Percentiles rank a stretch among this genome's conserved stretches.
These are phyloP conservation scores for Ogataea degrootiae DNA, from an alignment of 805 yeast genomes.

Conservation along the genomic window DNA sequence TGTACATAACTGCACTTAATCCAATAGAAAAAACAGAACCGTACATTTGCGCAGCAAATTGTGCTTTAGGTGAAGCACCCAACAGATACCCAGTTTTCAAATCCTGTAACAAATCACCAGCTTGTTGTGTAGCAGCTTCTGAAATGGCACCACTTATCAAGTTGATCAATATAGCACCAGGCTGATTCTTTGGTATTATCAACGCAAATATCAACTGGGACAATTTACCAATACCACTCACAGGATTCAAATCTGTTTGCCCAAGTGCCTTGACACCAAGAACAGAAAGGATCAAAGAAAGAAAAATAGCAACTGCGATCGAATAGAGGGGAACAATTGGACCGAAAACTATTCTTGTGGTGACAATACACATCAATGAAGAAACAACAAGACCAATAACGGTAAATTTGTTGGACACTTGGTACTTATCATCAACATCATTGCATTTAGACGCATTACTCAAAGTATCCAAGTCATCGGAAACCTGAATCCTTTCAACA, in stretches of 20 bases:
- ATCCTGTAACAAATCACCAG: constrained; percentile 97
- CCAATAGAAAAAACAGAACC: constrained; percentile 85
- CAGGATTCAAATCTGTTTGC: constrained; percentile 95
- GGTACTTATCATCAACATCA: constrained; percentile 38
- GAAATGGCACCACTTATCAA: constrained; percentile 95
- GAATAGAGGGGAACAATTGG: constrained; percentile 66
- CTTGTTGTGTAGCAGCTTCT: constrained; percentile 98
- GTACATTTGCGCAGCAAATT: constrained; percentile 81
- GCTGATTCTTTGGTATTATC: constrained; percentile 66
- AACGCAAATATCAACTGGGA: constrained; percentile 87
- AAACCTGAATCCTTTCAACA: neutral
- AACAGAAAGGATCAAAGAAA: constrained; percentile 77
- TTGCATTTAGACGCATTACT: too few species aligned
- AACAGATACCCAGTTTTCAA: constrained; percentile 87
- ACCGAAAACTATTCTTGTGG: constrained; percentile 69
- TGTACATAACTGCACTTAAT: constrained; percentile 76
- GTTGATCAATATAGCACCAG: constrained; percentile 79
- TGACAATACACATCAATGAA: constrained; percentile 58
- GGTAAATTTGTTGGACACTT: constrained; percentile 48
- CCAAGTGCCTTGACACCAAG: constrained; percentile 93
- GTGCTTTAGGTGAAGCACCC: constrained; percentile 91
- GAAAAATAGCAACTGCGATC: constrained; percentile 56
- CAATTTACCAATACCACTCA: constrained; percentile 91
- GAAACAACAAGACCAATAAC: constrained; percentile 60
- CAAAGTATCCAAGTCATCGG: constrained; percentile 11